Conservation (phyloP, 495 filamentous ascomycete species). For the Penicillium pancosmium region DNA sequence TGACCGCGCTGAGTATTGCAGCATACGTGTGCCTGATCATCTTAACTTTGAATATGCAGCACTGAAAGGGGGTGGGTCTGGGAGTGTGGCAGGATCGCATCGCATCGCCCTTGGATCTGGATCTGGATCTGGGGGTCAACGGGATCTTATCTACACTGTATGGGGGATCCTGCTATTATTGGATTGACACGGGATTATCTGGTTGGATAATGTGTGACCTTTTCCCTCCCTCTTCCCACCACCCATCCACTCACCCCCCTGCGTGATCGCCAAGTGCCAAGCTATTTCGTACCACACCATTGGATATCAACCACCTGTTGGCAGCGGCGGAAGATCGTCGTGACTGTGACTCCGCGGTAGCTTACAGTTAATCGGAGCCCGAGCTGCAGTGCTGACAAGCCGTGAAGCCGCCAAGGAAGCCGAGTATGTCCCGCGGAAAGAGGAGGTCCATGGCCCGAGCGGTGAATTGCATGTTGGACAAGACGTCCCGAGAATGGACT, state of each 20-base stretch:
- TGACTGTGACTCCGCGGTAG: constrained; percentile 12
- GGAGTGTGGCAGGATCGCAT: too few species aligned
- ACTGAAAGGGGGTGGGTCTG: constrained; percentile 21
- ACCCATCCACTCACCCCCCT: constrained; percentile 14
- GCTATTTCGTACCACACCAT: constrained; percentile 24
- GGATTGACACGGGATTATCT: background rate
- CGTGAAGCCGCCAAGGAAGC: constrained; percentile 24
- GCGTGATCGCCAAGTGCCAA: constrained; percentile 46
- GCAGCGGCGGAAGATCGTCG: constrained; percentile 17
- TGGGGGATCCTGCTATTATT: constrained; percentile 6
- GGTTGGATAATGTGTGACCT: constrained; percentile 20
- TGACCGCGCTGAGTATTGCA: constrained; percentile 78
- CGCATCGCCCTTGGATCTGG: constrained; percentile 14
- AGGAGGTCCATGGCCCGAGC: constrained; percentile 22
- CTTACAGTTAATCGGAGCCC: constrained; percentile 25
- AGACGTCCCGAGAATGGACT: constrained; percentile 12
- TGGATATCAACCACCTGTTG: constrained; percentile 15
- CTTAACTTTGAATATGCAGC: constrained; percentile 63
- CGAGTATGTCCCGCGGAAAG: constrained; percentile 24
- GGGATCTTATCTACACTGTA: constrained; percentile 8
- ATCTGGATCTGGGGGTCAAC: background rate
- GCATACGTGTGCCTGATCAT: constrained; percentile 81
- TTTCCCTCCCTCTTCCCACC: too few species aligned
- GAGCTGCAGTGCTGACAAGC: constrained; percentile 14
- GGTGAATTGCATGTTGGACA: constrained; percentile 24